Base-by-base conservation (phyloP, 495 filamentous ascomycete genomes). In the Sporormia fimetaria region DNA sequence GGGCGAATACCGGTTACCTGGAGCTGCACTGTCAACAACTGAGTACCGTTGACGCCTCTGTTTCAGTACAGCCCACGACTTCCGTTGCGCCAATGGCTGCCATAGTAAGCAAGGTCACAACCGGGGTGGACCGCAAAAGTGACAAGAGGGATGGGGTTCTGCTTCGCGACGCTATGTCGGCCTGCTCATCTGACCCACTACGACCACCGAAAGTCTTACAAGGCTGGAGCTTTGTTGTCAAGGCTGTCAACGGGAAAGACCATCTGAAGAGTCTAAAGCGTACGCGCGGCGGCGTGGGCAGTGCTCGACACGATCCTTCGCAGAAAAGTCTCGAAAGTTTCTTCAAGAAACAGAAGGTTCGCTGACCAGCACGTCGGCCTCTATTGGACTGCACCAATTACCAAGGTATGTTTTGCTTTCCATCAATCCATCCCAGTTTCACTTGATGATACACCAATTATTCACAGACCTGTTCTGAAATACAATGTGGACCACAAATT, bases 391-490 rank as follows among this genome's bases (percentile, higher is more conserved):
- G n/a, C n/a, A n/a, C n/a, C n/a, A n/a, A n/a, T n/a, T n/a, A n/a
- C n/a, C n/a, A n/a, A n/a, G n/a, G n/a, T n/a, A n/a, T n/a, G n/a
- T n/a, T n/a, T n/a, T n/a, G n/a, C n/a, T n/a, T n/a, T n/a, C n/a
- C n/a, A n/a, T n/a, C n/a, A n/a, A n/a, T n/a, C n/a, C n/a, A n/a
- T n/a, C n/a, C n/a, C n/a, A n/a, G n/a, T n/a, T n/a, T n/a, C n/a
- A n/a, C n/a, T n/a, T 76, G 74, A 80, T 80, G 75, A 80, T 57
- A 69, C 60, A 62, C 52, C 63, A 63, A 72, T 69, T 69, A 69
- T 73, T 73, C 76, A 80, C 76, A 83, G 79, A 83, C 79, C 79
- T 83, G 79, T 77, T 78, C 79, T 69, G 75, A 83, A 77, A 55
- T 51, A 51, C 33, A 48, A 57, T 55, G 69, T 80, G 73, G 76